A percentile compares a stretch with the other conserved stretches of the same genome.
Conservation (phyloP, 371 early-diverging fungal genomes). For the Capniomyces stellatus region DNA sequence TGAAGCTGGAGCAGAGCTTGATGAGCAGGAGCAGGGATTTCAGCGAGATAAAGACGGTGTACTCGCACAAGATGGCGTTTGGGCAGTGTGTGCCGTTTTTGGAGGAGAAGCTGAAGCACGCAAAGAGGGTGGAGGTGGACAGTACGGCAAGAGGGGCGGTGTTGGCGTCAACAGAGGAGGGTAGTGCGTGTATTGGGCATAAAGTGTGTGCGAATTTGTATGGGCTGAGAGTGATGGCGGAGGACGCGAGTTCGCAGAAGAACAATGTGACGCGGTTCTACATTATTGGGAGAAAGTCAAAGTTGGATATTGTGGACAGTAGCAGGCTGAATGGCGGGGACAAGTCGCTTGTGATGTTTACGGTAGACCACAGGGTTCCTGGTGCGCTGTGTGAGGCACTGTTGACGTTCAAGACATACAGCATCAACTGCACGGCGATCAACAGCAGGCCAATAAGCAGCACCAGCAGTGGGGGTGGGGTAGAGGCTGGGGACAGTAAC, state of each 20-base stretch:
- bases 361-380: constrained; percentile 75
- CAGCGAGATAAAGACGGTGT: constrained; percentile 53
- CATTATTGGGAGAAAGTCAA: constrained; percentile 80
- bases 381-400: constrained; percentile 79
- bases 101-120: constrained; percentile 37
- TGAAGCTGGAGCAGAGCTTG: constrained; percentile 56
- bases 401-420: constrained; percentile 58
- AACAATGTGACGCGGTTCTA: constrained; percentile 1
- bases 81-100: constrained; percentile 72
- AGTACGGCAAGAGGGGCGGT: constrained; percentile 83
- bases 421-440: constrained; percentile 74
- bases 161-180: constrained; percentile 57
- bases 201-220: constrained; percentile 65
- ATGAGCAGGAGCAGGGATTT: constrained; percentile 41
- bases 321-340: constrained; percentile 36
- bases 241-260: constrained; percentile 23
- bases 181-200: constrained; percentile 64
- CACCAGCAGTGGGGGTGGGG: too few relatives aligned
- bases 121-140: constrained; percentile 47
- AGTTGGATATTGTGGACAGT: constrained; percentile 55
- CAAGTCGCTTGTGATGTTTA: constrained; percentile 62
- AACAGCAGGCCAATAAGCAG: constrained; percentile 85
- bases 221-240: constrained; percentile 48
- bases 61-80: constrained; percentile 82
- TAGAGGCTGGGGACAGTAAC: constrained; percentile 46